phyloP scores from a whole-genome alignment of 2,329 filamentous ascomycete species.

The Neofusicoccum ribis region DNA sequence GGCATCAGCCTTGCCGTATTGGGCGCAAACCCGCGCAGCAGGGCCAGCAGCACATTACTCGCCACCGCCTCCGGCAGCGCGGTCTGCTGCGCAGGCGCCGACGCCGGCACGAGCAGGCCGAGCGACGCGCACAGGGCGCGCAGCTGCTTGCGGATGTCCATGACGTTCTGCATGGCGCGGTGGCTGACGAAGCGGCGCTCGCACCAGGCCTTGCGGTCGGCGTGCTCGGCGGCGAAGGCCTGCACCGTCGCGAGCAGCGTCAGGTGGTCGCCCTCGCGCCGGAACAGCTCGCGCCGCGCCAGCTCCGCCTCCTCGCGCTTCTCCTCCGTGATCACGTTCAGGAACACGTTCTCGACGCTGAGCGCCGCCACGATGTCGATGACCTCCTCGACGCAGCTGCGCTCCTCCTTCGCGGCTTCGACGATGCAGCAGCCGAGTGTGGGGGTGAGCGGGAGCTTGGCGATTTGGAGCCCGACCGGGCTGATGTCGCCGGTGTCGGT shows the following conservation, averaged over 20 bases:
- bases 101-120: slow-evolving; percentile 35
- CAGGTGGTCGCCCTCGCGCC: slow-evolving; percentile 64
- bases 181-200: slow-evolving; percentile 61
- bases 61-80: slow-evolving; percentile 45
- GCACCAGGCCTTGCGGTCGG: slow-evolving; percentile 62
- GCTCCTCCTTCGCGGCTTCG: slow-evolving; percentile 69
- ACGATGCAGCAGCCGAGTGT: slow-evolving; percentile 80
- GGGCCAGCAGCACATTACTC: slow-evolving; percentile 56
- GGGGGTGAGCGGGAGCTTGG: slow-evolving; percentile 79
- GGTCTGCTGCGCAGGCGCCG: slow-evolving; percentile 8
- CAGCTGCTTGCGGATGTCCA: slow-evolving; percentile 66
- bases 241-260: slow-evolving; percentile 63
- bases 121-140: slow-evolving; percentile 54
- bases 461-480: slow-evolving; percentile 71
- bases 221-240: slow-evolving; percentile 58
- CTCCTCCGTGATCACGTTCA: slow-evolving; percentile 60
- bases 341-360: slow-evolving; percentile 65
- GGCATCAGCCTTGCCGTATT: slow-evolving; percentile 62
- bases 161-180: slow-evolving; percentile 65
- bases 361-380: slow-evolving; percentile 78
- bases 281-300: slow-evolving; percentile 57
- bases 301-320: slow-evolving; percentile 59
- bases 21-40: slow-evolving; percentile 59
- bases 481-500: slow-evolving; percentile 73
- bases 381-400: slow-evolving; percentile 73